Percentiles rank a stretch among this genome's conserved stretches.
Conservation (phyloP, 2,329 filamentous ascomycete genomes). For the Ilyonectria robusta region DNA sequence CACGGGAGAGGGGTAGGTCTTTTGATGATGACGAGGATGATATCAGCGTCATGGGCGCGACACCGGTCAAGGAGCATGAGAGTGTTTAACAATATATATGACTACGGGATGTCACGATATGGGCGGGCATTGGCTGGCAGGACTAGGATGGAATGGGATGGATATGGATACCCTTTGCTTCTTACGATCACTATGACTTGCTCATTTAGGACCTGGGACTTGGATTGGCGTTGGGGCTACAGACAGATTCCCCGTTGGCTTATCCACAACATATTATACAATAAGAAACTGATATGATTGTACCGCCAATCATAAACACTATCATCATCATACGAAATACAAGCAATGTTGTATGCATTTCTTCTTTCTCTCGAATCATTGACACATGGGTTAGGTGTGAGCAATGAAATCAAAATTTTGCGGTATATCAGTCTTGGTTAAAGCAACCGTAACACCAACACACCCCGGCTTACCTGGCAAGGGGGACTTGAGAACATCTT, state of each 20-base stretch:
- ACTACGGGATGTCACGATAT: not conserved
- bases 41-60: slow-evolving; percentile 53
- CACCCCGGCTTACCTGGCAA: no score
- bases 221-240: not conserved
- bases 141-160: slow-evolving; percentile 7
- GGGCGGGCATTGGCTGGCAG: not conserved
- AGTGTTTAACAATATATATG: slow-evolving; percentile 50
- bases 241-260: not conserved
- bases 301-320: not conserved
- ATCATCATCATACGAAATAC: not conserved
- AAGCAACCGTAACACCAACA: no score
- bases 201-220: not conserved
- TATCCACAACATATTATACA: not conserved
- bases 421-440: no score
- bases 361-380: no score
- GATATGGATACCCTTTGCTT: slow-evolving; percentile 42
- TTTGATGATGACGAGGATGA: slow-evolving; percentile 51
- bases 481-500: not conserved
- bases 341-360: not conserved
- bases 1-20: slow-evolving; percentile 33
- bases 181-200: slow-evolving; percentile 11
- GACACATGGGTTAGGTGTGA: no score
- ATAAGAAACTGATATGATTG: not conserved
- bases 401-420: no score
- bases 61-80: slow-evolving; percentile 57